Conservation (phyloP, 2,329 filamentous ascomycete genomes). For the Colletotrichum chlorophyti region DNA sequence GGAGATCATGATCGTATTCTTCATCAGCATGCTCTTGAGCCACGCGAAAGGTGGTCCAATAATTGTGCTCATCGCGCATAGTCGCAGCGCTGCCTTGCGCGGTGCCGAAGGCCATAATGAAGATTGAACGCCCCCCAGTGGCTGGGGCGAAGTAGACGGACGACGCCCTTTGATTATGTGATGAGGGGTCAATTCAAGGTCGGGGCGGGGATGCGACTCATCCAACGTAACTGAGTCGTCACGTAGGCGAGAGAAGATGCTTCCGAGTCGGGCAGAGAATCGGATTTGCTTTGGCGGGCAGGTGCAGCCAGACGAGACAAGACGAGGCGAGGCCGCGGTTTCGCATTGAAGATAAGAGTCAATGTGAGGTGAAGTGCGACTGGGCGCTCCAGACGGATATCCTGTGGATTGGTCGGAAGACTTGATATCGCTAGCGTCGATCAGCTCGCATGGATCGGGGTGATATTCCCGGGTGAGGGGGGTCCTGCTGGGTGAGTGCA, state of each 20-base stretch:
- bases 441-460: not conserved
- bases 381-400: not conserved
- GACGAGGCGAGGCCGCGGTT: not conserved
- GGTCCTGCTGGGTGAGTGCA: too few relatives aligned
- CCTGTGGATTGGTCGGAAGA: slow-evolving; percentile 1
- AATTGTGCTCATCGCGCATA: slow-evolving; percentile 20
- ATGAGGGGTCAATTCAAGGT: not conserved
- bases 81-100: slow-evolving; percentile 6
- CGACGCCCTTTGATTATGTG: too few relatives aligned
- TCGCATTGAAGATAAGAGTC: slow-evolving; percentile 13
- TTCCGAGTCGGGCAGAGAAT: not conserved
- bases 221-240: not conserved
- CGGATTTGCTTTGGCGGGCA: not conserved
- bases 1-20: not conserved
- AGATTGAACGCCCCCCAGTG: not conserved
- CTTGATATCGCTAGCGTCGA: slow-evolving; percentile 6
- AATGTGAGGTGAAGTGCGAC: not conserved
- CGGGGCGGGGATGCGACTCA: not conserved
- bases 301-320: not conserved
- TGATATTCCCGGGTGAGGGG: too few relatives aligned
- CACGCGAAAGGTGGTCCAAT: slow-evolving; percentile 7
- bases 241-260: not conserved
- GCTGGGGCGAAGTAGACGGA: not conserved
- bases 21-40: slow-evolving; percentile 14
- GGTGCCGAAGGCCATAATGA: slow-evolving; percentile 13